Conservation (phyloP, 441 rosid genomes). For the Kokia cookei region DNA sequence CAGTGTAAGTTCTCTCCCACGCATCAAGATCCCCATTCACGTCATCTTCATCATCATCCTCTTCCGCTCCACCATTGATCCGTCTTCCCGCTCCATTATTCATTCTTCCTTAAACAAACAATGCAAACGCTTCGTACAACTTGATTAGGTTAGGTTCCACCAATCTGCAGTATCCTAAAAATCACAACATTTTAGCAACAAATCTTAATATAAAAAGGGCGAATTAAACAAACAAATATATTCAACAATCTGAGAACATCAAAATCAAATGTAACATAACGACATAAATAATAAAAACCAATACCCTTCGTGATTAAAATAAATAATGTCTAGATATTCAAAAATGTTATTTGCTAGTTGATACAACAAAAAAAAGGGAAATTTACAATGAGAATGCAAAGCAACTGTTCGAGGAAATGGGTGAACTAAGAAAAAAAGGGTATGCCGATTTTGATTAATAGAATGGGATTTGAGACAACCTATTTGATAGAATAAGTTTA, state of each 20-base stretch:
- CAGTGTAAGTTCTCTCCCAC: conserved; percentile 77
- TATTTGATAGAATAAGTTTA: not conserved
- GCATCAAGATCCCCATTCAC: conserved; percentile 53
- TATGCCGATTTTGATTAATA: not conserved
- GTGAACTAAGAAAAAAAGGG: not conserved
- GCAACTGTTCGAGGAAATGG: not conserved
- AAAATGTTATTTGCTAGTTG: not conserved
- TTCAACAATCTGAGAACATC: not conserved
- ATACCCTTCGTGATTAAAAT: not conserved
- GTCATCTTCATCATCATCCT: conserved; percentile 61
- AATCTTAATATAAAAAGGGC: not conserved
- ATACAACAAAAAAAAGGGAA: not conserved
- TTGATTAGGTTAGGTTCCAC: not conserved
- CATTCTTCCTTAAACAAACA: conserved; percentile 16
- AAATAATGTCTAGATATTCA: not conserved
- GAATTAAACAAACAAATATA: not conserved
- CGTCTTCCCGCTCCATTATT: conserved; percentile 38
- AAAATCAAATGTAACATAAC: not conserved
- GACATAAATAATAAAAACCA: not conserved
- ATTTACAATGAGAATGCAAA: not conserved
- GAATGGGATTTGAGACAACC: not conserved
- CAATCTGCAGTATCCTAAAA: not conserved
- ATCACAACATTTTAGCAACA: not conserved
- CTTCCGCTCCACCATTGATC: conserved; percentile 40
- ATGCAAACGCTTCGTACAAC: not conserved